Evolutionary conservation across 2,329 filamentous ascomycete genomes (phyloP), one percentile per base, ranked within the genome.

Genomic region (Raffaelea albimanens): DNA sequence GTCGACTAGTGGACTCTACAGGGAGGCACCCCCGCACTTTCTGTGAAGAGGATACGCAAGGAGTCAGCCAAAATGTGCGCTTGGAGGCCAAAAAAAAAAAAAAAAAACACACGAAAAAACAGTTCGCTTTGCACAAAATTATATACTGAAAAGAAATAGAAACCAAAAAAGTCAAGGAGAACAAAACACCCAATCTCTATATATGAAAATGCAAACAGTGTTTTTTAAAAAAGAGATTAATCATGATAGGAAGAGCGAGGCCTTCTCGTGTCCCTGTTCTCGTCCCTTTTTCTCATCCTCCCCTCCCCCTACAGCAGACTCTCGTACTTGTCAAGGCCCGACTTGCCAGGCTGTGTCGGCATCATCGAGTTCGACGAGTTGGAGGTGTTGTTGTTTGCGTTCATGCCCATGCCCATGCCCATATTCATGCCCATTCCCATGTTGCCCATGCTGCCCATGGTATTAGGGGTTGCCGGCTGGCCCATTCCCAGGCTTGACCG

Each of bases 301-400:
- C 25, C 25, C 25, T 13, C 25, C 25, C 25, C 25, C 25, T 66
- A 84, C 55, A 85, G 62, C 55, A 85, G 60, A 65, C 82, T 85
- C 61, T 82, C 75, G 54, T 84, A 85, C 64, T 80, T 82, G 62
- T 83, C 80, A 63, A 85, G 66, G 0, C 80, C 79, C 5, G 72
- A 71, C 56, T 70, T 72, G 49, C 62, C 50, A 36, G 60, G 60
- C 47, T 62, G 64, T 34, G 50, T 58, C 21, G 58, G 53, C 55
- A 61, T 58, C 54, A 58, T 55, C 46, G 50, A 48, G 38, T 49
- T 57, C 21, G 46, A 51, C 52, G 53, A 53, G 22, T 46, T 50
- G 49, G n/a, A n/a, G n/a, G 59, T 59, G 44, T 50, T 52, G 44
- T 52, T 50, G n/a, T n/a, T n/a, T n/a, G n/a, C n/a, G n/a, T n/a